A percentile compares a stretch with the other conserved stretches of the same genome.
phyloP scores from a whole-genome alignment of 2,329 filamentous ascomycete genomes.

The Penicillium sp. region DNA sequence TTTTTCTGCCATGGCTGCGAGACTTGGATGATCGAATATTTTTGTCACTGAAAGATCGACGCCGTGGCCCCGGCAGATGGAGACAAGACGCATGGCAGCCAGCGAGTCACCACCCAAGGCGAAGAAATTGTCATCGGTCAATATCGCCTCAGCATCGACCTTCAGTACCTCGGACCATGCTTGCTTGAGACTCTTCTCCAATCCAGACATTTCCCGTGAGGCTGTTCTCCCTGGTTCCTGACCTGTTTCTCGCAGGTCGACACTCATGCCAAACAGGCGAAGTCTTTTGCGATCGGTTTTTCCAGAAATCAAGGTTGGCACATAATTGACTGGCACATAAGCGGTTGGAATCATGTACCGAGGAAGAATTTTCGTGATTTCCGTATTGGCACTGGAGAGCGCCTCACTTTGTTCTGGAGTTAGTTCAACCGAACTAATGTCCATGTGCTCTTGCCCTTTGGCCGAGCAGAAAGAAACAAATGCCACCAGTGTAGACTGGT shows the following conservation, averaged over 20 bases:
- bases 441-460: conserved; percentile 14
- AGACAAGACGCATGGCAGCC: conserved; percentile 30
- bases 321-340: conserved; percentile 39
- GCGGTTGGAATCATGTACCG: conserved; percentile 35
- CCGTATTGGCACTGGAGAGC: conserved; percentile 19
- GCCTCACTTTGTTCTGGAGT: conserved; percentile 13
- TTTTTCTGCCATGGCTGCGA: conserved; percentile 40
- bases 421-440: conserved; percentile 11
- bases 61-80: conserved; percentile 25
- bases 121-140: conserved; percentile 34
- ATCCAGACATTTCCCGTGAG: conserved; percentile 25
- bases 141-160: conserved; percentile 30
- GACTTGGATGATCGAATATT: conserved; percentile 30
- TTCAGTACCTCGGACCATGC: conserved; percentile 32
- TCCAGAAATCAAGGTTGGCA: conserved; percentile 41
- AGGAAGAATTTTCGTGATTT: conserved; percentile 24
- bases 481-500: conserved; percentile 27
- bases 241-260: conserved; percentile 30
- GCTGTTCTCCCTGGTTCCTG: conserved; percentile 11
- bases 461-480: conserved; percentile 25
- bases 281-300: conserved; percentile 41
- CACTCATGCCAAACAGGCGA: conserved; percentile 29
- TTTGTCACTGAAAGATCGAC: conserved; percentile 32
- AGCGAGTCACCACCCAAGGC: conserved; percentile 32
- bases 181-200: conserved; percentile 28